Conservation (phyloP, 202 grass and related monocot genomes). For the Digitaria exilis region DNA sequence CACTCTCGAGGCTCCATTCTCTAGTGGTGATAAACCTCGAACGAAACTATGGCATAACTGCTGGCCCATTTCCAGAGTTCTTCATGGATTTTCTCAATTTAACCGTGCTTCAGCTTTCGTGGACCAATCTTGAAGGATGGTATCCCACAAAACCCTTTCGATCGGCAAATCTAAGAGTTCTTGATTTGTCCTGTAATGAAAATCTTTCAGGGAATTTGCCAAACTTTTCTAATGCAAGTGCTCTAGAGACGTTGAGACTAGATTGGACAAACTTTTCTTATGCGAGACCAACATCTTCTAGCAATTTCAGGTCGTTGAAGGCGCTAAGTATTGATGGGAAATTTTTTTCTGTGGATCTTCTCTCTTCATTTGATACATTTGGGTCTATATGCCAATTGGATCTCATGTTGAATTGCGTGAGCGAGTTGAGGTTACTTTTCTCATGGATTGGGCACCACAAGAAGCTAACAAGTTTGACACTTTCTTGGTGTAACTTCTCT, state of each 20-base stretch:
- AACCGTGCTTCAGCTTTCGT: conserved; percentile 23
- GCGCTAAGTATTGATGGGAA: background rate
- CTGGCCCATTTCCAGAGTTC: conserved; percentile 15
- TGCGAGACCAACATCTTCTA: background rate
- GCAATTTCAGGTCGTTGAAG: background rate
- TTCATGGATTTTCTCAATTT: conserved; percentile 40
- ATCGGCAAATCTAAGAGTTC: conserved; percentile 1
- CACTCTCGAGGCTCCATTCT: conserved; percentile 13
- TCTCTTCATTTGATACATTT: background rate
- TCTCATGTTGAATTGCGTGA: background rate
- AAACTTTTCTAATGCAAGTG: background rate
- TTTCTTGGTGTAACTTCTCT: background rate
- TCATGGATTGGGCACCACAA: background rate
- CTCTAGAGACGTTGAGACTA: conserved; percentile 31
- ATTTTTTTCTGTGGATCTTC: background rate
- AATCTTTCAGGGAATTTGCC: conserved; percentile 33
- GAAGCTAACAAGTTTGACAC: background rate
- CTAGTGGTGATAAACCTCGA: conserved; percentile 29
- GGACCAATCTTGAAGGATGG: conserved; percentile 13
- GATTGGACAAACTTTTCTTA: background rate
- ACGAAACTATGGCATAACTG: background rate
- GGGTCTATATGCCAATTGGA: background rate
- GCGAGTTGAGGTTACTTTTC: background rate
- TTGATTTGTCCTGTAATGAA: conserved; percentile 32
- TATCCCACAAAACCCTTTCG: conserved; percentile 8